Conservation (phyloP, 257 asterid species). For the Euphrasia confusa region DNA sequence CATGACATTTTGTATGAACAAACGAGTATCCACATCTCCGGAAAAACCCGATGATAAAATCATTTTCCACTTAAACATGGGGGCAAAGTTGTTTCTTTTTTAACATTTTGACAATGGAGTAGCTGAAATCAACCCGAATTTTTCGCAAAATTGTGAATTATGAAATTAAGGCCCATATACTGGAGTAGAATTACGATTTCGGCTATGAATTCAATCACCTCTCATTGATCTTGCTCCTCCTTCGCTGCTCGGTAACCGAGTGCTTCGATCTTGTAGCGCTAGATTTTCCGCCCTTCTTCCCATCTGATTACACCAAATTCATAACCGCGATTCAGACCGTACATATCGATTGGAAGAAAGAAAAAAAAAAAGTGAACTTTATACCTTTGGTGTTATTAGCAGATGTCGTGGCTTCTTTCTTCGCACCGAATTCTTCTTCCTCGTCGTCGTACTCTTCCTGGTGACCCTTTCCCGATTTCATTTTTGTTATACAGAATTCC, state of each 20-base stretch:
- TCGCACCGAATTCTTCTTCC: conserved; percentile 63
- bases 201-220: conserved; percentile 31
- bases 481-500: conserved; percentile 9
- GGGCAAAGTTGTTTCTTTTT: too few species aligned
- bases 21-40: background rate
- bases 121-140: too few species aligned
- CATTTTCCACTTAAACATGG: too few species aligned
- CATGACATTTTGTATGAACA: too few species aligned
- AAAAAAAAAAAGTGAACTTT: too few species aligned
- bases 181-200: background rate
- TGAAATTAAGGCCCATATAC: background rate
- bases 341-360: too few species aligned
- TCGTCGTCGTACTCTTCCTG: conserved; percentile 77
- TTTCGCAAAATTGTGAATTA: too few species aligned
- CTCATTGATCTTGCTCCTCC: conserved; percentile 70
- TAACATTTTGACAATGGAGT: too few species aligned
- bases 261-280: conserved; percentile 58
- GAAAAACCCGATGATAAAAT: background rate
- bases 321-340: background rate
- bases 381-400: conserved; percentile 53
- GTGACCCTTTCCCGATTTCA: conserved; percentile 78
- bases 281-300: conserved; percentile 53
- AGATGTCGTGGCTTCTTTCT: conserved; percentile 51
- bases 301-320: conserved; percentile 44
- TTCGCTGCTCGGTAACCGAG: conserved; percentile 67